phyloP scores from a whole-genome alignment of 2,329 filamentous ascomycete species.

The Cylindrodendrum hubeiense region DNA sequence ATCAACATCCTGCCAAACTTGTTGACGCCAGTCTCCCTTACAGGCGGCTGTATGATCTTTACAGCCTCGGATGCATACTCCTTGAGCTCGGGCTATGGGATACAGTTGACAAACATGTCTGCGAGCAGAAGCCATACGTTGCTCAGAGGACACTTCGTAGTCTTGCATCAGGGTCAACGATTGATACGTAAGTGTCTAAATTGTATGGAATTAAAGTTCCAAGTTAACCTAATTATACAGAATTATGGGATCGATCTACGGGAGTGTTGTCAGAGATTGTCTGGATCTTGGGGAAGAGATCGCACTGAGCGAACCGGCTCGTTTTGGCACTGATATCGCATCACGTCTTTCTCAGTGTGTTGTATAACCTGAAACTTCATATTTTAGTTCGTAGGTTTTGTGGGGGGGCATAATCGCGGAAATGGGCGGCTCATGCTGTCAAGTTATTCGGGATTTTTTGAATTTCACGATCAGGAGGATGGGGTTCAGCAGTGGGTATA shows the following conservation, averaged over 20 bases:
- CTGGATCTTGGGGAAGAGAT: neutral
- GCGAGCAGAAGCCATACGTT: neutral
- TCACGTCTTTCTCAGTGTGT: neutral
- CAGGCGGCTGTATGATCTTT: neutral
- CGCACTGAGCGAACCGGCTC: neutral
- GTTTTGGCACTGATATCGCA: neutral
- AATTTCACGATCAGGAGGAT: too few relatives aligned
- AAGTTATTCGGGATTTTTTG: too few relatives aligned
- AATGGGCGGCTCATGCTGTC: too few relatives aligned
- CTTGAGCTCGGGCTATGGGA: neutral
- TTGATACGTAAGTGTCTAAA: neutral
- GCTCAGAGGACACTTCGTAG: neutral
- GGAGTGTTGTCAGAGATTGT: neutral
- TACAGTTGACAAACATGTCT: neutral
- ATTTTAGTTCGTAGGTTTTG: too few relatives aligned
- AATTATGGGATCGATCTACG: neutral
- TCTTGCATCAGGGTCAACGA: neutral
- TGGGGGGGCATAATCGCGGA: too few relatives aligned
- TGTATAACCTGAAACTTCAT: neutral
- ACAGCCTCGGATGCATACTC: neutral
- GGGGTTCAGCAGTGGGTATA: too few relatives aligned
- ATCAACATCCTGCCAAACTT: neutral
- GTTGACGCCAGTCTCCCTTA: neutral
- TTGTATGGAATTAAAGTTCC: too few relatives aligned
- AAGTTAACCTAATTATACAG: neutral